Evolutionary conservation across 306 rosid genomes (phyloP), one percentile per base, ranked within the genome.

Genomic region (Delonix regia): DNA sequence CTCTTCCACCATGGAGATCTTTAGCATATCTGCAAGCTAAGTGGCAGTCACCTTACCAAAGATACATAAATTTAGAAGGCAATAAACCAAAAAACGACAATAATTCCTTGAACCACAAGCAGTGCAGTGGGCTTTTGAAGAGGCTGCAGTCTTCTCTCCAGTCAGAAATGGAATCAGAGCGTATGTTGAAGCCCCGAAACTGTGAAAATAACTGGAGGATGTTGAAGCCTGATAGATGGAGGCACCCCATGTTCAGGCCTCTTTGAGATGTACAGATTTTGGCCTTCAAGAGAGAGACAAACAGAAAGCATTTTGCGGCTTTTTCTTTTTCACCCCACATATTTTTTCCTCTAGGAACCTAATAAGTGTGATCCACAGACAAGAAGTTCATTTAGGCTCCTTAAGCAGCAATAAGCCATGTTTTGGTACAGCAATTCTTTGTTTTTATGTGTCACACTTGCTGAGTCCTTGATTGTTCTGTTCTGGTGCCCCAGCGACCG

Each of bases 1-100:
- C 97, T 9, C 87, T 96, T 53, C 99, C 99, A 34, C 99, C 99
- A 0, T 96, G 99, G 99, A 84, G 99, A 77, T 90, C 98, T 0
- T 84, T 90, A 52, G 90, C 97, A 51, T 96, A 96, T 83, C 74
- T 96, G 83, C 93, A 90, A 78, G 84, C 99, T 11, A 96, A 96
- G 82, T 96, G 99, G 99, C 86, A 87, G 51, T 88, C 99, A 5
- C 94, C 96, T 15, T 87, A 78, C 30, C 90, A 87, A 83, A 89
- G 98, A 83, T 78, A 68, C 79, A 61, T 81, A 13, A 63, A 78
- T 78, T 84, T 90, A 25, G 88, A 87, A 22, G 88, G 85, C 75
- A 76, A 60, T 7, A 60, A 19, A 49, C 67, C 49, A 5, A 69
- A 48, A 19, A 34, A 76, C 0, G 69, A 25, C 56, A 76, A 64